These are phyloP conservation scores for Starmerella tilneyi DNA, from an alignment of 805 yeast species.

Conservation along the genomic window DNA sequence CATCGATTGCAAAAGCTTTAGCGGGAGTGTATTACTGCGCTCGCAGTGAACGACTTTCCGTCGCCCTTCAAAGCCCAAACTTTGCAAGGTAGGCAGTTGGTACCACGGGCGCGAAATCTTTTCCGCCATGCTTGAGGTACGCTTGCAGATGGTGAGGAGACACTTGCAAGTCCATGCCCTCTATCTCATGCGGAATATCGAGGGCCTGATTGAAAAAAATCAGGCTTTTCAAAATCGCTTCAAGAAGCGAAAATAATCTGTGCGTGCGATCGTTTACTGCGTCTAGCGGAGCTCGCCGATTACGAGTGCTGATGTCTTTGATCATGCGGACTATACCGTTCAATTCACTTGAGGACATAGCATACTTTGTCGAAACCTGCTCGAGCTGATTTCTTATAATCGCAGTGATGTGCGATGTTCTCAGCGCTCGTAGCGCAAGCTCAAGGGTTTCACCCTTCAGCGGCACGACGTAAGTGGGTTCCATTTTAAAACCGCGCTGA, in stretches of 20 bases:
- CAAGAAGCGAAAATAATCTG: not conserved
- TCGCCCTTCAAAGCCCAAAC: no score
- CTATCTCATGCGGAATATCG: no score
- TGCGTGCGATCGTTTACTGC: not conserved
- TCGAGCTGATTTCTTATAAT: conserved; percentile 7
- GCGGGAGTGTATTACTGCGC: no score
- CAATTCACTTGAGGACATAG: not conserved
- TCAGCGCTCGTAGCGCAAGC: not conserved
- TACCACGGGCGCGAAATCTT: not conserved
- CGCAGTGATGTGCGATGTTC: not conserved
- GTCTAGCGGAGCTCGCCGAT: not conserved
- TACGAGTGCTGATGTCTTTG: not conserved
- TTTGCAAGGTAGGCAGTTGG: not conserved
- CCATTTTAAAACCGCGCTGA: not conserved
- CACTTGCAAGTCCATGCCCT: not conserved
- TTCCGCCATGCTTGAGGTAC: not conserved
- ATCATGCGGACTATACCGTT: not conserved
- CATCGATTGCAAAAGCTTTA: no score
- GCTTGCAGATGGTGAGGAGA: conserved; percentile 1
- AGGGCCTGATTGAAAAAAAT: not conserved
- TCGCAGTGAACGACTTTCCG: no score
- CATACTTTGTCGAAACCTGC: not conserved
- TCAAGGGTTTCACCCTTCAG: not conserved
- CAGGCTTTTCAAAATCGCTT: not conserved
- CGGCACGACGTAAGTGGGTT: not conserved